Base-by-base conservation (phyloP, 345 rosid species). In the Rhizophora mangle region DNA sequence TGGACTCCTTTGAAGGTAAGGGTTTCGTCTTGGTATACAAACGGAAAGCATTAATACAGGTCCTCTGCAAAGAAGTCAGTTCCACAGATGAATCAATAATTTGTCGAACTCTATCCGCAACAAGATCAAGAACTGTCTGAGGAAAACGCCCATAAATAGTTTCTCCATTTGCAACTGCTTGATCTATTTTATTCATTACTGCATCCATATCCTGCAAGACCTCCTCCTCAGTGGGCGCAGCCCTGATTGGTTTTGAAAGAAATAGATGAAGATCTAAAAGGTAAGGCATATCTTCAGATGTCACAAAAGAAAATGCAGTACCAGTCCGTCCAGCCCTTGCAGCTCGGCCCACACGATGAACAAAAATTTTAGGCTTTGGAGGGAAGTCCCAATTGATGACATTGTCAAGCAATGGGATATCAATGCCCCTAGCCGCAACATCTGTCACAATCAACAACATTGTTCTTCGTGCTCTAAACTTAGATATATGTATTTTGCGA, bases 311-410 rank as follows among this genome's bases (percentile, higher is more conserved):
- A 78, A 82, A 92, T 15, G 99, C 99, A 53, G 89, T 84, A 53
- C 99, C 97, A 64, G 84, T 87, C 29, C 97, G 87, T 46, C 99
- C 99, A 52, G 99, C 99, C 74, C 96, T 89, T 30, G 97, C 99
- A 51, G 86, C 96, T 78, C 99, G 76, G 68, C 99, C 99, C 6
- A 95, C 99, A 31, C 99, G 85, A 82, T 92, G 99, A 71, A 95
- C 91, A 80, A 95, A 95, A 55, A 95, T 85, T 73, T 92, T 95
- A 56, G 99, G 97, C 68, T 87, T 89, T 2, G 97, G 94, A 53
- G 99, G 97, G 63, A 90, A 95, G 78, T 95, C 99, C 96, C 96
- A 95, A 77, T 95, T 92, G 57, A 95, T 89, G 67, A 92, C 99
- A 80, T 95, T 95, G 75, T 95, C 99, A 68, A 95, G 97, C 81